These are phyloP conservation scores for Byssothecium circinans DNA, from an alignment of 2,329 filamentous ascomycete species.

Conservation along the genomic window DNA sequence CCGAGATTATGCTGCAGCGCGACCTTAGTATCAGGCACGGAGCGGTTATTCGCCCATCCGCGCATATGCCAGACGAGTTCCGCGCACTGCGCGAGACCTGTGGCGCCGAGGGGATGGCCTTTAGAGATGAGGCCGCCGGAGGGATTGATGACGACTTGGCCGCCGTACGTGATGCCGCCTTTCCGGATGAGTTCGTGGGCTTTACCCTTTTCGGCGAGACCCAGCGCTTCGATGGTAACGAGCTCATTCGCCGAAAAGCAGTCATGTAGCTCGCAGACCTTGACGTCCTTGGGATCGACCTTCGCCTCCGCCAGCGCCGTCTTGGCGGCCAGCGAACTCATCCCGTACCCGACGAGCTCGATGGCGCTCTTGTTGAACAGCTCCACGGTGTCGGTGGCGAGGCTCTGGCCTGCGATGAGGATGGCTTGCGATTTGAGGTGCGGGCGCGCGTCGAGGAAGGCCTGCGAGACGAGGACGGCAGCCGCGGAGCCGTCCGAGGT, in stretches of 20 bases:
- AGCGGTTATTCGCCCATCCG: slow-evolving; percentile 92
- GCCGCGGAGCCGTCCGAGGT: slow-evolving; percentile 92
- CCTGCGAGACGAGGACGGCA: slow-evolving; percentile 83
- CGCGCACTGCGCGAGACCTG: slow-evolving; percentile 92
- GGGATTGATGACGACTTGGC: slow-evolving; percentile 82
- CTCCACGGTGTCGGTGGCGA: slow-evolving; percentile 80
- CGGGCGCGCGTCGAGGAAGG: slow-evolving; percentile 82
- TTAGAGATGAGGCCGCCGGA: slow-evolving; percentile 95
- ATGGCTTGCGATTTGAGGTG: slow-evolving; percentile 82
- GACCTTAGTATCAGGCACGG: slow-evolving; percentile 66
- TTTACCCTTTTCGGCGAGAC: slow-evolving; percentile 73
- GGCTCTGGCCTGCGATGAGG: slow-evolving; percentile 80
- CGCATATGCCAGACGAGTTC: slow-evolving; percentile 94
- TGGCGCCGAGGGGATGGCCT: slow-evolving; percentile 91
- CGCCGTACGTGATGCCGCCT: slow-evolving; percentile 90
- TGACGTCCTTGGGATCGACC: slow-evolving; percentile 66
- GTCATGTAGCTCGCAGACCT: slow-evolving; percentile 91
- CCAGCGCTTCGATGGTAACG: slow-evolving; percentile 83
- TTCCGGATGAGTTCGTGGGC: slow-evolving; percentile 86
- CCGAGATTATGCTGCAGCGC: slow-evolving; percentile 93
- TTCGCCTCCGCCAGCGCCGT: slow-evolving; percentile 75
- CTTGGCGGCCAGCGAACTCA: slow-evolving; percentile 72
- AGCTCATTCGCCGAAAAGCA: slow-evolving; percentile 97
- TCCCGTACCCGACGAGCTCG: slow-evolving; percentile 85
- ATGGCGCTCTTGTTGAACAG: slow-evolving; percentile 81